Conservation (phyloP, 192 early-diverging fungal genomes). For the Coemansia sp. region DNA sequence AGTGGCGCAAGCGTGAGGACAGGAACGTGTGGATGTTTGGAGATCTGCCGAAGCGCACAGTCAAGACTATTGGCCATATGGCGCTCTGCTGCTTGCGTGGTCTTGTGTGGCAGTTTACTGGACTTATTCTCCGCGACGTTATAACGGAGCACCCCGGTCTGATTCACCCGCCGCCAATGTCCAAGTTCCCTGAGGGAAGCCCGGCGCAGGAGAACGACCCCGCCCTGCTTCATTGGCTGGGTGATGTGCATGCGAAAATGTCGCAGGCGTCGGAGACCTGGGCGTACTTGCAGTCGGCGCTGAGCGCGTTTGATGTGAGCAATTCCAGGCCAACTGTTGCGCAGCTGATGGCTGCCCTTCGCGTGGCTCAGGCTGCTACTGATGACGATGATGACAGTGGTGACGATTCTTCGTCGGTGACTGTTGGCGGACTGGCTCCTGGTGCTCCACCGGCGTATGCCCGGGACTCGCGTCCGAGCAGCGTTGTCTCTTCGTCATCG, state of each 20-base stretch:
- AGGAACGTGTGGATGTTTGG: constrained; percentile 66
- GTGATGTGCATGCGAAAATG: constrained; percentile 23
- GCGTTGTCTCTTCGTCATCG: constrained; percentile 21
- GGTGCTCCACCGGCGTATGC: not conserved
- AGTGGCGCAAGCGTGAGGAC: constrained; percentile 82
- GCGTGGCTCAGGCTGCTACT: constrained; percentile 11
- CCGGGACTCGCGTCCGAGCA: constrained; percentile 18
- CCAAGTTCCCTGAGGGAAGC: constrained; percentile 1
- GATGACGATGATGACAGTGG: constrained; percentile 26
- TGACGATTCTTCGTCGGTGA: constrained; percentile 1
- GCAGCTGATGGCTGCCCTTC: constrained; percentile 34
- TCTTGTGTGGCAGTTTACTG: constrained; percentile 42
- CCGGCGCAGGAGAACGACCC: constrained; percentile 15
- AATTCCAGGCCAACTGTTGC: constrained; percentile 11
- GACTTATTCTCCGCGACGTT: constrained; percentile 37
- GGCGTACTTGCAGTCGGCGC: constrained; percentile 33
- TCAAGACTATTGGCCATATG: constrained; percentile 89
- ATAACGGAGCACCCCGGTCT: constrained; percentile 26
- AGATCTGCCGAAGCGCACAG: constrained; percentile 92
- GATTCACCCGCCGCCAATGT: constrained; percentile 5
- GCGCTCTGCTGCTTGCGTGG: constrained; percentile 61
- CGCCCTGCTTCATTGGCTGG: constrained; percentile 18
- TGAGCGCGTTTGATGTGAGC: constrained; percentile 3
- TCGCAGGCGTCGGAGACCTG: constrained; percentile 37
- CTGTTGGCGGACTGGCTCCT: constrained; percentile 1